A percentile compares a stretch with the other conserved stretches of the same genome.
These are phyloP conservation scores for Lumnitzera littorea DNA, from an alignment of 345 rosid genomes.

Conservation along the genomic window DNA sequence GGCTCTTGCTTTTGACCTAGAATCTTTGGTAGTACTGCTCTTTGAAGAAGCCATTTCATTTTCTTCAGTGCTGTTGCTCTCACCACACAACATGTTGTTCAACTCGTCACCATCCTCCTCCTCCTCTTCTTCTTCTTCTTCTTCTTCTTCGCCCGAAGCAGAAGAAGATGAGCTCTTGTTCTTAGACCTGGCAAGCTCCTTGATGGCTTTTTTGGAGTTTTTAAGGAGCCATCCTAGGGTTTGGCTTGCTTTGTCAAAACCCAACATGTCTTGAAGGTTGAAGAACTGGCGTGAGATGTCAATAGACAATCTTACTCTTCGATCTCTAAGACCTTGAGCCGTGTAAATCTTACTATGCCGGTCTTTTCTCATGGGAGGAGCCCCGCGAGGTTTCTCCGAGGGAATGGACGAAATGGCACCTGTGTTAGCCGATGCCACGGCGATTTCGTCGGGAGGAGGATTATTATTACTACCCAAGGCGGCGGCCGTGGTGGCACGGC, in stretches of 20 bases:
- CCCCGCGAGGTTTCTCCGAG: not conserved
- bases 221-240: slow-evolving; percentile 77
- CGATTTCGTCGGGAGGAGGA: not conserved
- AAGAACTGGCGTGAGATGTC: slow-evolving; percentile 66
- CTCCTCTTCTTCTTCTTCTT: slow-evolving; percentile 1
- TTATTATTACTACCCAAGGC: too few species aligned
- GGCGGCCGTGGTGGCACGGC: too few species aligned
- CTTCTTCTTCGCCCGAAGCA: slow-evolving; percentile 11
- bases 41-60: slow-evolving; percentile 13
- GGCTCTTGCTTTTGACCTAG: slow-evolving; percentile 49
- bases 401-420: not conserved
- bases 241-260: slow-evolving; percentile 77
- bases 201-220: slow-evolving; percentile 53
- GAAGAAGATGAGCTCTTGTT: slow-evolving; percentile 8
- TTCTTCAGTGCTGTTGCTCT: slow-evolving; percentile 3
- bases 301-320: slow-evolving; percentile 81
- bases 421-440: not conserved
- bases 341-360: slow-evolving; percentile 75
- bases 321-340: slow-evolving; percentile 68
- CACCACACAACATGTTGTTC: not conserved
- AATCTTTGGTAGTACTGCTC: slow-evolving; percentile 18
- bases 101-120: not conserved
- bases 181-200: slow-evolving; percentile 24
- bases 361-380: slow-evolving; percentile 38
- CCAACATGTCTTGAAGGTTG: slow-evolving; percentile 78